Evolutionary conservation across 2,329 filamentous ascomycete genomes (phyloP).

Genomic region (Curvularia lunata): DNA sequence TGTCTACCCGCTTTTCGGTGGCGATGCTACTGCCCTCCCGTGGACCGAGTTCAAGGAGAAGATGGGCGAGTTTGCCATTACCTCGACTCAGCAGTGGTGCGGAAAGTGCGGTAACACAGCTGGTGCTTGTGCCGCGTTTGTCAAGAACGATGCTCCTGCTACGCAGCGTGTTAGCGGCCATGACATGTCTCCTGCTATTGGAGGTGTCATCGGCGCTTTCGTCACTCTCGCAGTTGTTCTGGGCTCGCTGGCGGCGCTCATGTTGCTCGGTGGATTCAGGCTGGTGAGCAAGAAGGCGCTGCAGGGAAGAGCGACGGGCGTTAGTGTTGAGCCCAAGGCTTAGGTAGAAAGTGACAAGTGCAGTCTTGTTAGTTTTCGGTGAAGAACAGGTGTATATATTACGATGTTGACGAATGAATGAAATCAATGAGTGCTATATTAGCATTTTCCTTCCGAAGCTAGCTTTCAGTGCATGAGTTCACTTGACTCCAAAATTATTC

Average conservation of each 20-base stretch:
- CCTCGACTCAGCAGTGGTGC: conserved; percentile 74
- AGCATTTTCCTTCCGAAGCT: too few relatives aligned
- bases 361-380: too few relatives aligned
- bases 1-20: conserved; percentile 68
- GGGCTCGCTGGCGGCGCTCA: conserved; percentile 58
- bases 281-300: conserved; percentile 63
- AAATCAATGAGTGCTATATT: background rate
- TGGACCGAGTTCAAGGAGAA: conserved; percentile 71
- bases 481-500: too few relatives aligned
- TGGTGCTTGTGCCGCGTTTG: conserved; percentile 65
- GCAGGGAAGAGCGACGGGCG: background rate
- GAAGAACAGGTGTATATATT: background rate
- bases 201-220: conserved; percentile 79
- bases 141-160: conserved; percentile 16
- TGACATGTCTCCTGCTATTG: conserved; percentile 70
- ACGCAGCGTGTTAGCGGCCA: conserved; percentile 44
- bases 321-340: conserved; percentile 19
- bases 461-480: background rate
- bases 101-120: conserved; percentile 73
- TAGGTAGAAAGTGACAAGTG: too few relatives aligned
- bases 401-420: conserved; percentile 5
- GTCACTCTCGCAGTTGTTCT: conserved; percentile 70
- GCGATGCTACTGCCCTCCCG: conserved; percentile 60
- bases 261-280: conserved; percentile 64
- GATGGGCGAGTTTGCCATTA: conserved; percentile 71